Base-by-base conservation (phyloP, 345 rosid species). In the Hirschfeldia incana region DNA sequence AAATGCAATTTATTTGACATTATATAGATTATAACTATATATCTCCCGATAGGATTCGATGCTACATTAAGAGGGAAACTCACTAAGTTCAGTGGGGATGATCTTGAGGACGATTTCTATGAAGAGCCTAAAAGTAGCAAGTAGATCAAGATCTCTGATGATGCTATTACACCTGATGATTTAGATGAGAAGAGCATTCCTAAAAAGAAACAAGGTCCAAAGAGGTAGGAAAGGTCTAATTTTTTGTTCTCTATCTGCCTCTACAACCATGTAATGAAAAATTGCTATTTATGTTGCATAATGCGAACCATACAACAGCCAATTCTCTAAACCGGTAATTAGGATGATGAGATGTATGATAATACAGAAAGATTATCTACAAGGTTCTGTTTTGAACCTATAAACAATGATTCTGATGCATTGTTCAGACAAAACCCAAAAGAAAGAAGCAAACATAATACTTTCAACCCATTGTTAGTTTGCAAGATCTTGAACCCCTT, bases 21-120 rank as follows among this genome's bases (percentile, higher is more conserved):
- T 21, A 21, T 21, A 21, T 21, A 21, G 21, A 21, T 21, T 21
- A 21, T 21, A 21, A 21, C 21, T 21, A 21, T 21, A 21, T 21
- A 21, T 21, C 21, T 21, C 21, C 21, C 30, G 28, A 59, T 61
- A 69, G 85, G 75, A 73, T 53, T 36, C n/a, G 90, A 69, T 8
- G 83, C 79, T 51, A 75, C 74, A 76, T 88, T 83, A 1, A 81
- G 60, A 60, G 90, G 90, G 27, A 77, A 85, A 68, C 82, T 93
- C 69, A 93, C 94, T 58, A 90, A 87, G 84, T 82, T 44, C 0
- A 87, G 98, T 10, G 97, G 98, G 36, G 98, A 92, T 15, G 94
- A 95, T 82, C 94, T 95, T 27, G 94, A 87, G 8, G 97, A 93
- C 21, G 99, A 93, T 79, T 93, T 93, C 85, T 26, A 73, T 37